These are phyloP conservation scores for Daldinia sp. DNA, from an alignment of 2,329 filamentous ascomycete genomes.

Conservation along the genomic window DNA sequence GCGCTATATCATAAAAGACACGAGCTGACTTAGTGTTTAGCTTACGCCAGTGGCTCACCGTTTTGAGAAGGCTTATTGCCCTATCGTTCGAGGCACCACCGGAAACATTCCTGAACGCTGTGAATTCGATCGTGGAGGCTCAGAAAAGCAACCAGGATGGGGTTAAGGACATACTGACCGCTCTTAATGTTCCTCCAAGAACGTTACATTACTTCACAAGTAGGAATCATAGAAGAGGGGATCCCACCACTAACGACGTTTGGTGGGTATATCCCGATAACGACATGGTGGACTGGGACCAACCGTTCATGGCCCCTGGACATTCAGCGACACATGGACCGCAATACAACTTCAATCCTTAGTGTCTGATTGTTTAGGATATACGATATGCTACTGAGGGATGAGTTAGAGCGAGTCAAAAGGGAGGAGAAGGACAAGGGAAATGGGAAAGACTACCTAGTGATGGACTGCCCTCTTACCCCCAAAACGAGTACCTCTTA, in stretches of 20 bases:
- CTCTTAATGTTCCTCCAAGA: constrained; percentile 12
- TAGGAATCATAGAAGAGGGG: constrained; percentile 7
- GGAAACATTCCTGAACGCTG: background rate
- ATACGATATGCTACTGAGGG: background rate
- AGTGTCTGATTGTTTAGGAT: background rate
- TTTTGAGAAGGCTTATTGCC: constrained; percentile 23
- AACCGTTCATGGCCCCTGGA: constrained; percentile 27
- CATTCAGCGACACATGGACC: constrained; percentile 32
- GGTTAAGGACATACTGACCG: background rate
- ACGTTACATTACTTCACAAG: constrained; percentile 22
- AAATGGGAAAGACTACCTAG: too few species aligned
- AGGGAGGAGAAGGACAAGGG: background rate
- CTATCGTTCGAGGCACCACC: constrained; percentile 9
- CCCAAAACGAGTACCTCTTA: too few species aligned
- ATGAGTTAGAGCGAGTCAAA: background rate
- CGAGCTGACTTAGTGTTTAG: constrained; percentile 9
- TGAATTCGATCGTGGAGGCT: background rate
- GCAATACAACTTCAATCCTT: constrained; percentile 9
- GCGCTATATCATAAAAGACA: background rate
- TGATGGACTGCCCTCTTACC: too few species aligned
- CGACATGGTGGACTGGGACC: constrained; percentile 33
- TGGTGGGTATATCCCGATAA: constrained; percentile 37
- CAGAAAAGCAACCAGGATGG: too few species aligned
- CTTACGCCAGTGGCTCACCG: constrained; percentile 36
- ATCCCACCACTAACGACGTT: background rate